These are phyloP conservation scores for Colletotrichum musicola DNA, from an alignment of 2,329 filamentous ascomycete species.

Conservation along the genomic window DNA sequence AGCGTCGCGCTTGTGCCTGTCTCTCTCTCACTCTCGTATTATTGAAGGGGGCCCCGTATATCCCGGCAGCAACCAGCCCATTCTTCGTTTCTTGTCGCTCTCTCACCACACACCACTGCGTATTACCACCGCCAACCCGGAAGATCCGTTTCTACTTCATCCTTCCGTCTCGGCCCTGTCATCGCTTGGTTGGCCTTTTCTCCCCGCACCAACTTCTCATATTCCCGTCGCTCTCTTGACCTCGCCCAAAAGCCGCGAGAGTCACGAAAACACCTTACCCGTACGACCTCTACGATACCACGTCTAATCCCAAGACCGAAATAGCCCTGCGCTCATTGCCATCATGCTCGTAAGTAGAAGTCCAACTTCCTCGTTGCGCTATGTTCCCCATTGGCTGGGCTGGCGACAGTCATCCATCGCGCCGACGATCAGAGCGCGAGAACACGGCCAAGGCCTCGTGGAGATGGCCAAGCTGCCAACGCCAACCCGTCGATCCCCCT, in stretches of 20 bases:
- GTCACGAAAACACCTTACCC: slow-evolving; percentile 4
- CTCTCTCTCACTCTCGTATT: slow-evolving; percentile 4
- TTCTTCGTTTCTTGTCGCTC: slow-evolving; percentile 40
- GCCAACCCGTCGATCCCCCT: slow-evolving; percentile 19
- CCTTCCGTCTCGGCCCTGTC: slow-evolving; percentile 18
- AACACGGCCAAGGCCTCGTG: slow-evolving; percentile 15
- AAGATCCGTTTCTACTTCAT: slow-evolving; percentile 18
- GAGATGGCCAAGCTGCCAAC: slow-evolving; percentile 7
- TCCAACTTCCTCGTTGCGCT: slow-evolving; percentile 7
- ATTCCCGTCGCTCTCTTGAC: slow-evolving; percentile 33
- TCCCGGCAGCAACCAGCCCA: slow-evolving; percentile 17
- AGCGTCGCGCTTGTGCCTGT: slow-evolving; percentile 27
- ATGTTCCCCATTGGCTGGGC: slow-evolving; percentile 26
- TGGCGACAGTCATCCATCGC: slow-evolving; percentile 10
- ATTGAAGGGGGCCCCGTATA: slow-evolving; percentile 13
- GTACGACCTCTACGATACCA: slow-evolving; percentile 15
- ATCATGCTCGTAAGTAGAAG: slow-evolving; percentile 34
- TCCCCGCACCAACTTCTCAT: slow-evolving; percentile 11
- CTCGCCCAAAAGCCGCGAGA: slow-evolving; percentile 10
- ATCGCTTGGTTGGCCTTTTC: slow-evolving; percentile 11
- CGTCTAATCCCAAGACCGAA: slow-evolving; percentile 9
- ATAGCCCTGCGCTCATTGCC: neutral
- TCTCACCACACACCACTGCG: slow-evolving; percentile 18
- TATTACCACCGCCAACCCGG: slow-evolving; percentile 6
- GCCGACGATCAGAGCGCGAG: slow-evolving; percentile 18